Conservation (phyloP, 441 rosid genomes). For the Adansonia grandidieri region DNA sequence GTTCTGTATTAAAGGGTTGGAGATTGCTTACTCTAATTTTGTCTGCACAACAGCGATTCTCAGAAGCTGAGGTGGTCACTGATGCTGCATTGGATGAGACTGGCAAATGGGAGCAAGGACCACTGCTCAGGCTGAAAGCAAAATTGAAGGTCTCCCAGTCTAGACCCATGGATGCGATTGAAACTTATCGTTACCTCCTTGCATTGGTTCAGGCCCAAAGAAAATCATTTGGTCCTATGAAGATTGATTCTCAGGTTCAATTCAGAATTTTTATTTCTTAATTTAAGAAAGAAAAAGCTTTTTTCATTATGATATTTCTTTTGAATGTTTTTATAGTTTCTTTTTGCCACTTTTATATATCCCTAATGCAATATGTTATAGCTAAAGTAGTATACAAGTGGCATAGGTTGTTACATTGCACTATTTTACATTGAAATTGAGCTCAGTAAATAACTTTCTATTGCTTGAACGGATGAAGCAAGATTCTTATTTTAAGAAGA, state of each 20-base stretch:
- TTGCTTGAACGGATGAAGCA: conserved; percentile 14
- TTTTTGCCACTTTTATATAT: conserved; percentile 10
- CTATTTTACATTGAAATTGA: neutral
- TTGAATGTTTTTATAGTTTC: neutral
- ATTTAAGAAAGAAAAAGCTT: neutral
- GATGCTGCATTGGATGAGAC: conserved; percentile 96
- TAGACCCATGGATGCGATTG: conserved; percentile 71
- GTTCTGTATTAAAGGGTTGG: conserved; percentile 78
- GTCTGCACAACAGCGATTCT: conserved; percentile 82
- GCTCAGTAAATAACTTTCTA: neutral
- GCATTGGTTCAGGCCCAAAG: conserved; percentile 92
- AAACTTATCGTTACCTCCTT: conserved; percentile 83
- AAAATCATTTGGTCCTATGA: conserved; percentile 73
- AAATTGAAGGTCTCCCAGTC: conserved; percentile 72
- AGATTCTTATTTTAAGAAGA: neutral
- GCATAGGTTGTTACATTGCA: neutral
- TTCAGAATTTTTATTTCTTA: conserved; percentile 24
- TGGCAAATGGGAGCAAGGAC: conserved; percentile 89
- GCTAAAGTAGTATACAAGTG: neutral
- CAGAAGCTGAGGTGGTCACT: conserved; percentile 85
- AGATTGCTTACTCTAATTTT: conserved; percentile 76
- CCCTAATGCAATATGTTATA: conserved; percentile 11
- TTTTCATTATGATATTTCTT: neutral
- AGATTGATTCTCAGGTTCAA: conserved; percentile 61
- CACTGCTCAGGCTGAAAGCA: conserved; percentile 79